These are phyloP conservation scores for Flaveria trinervia DNA, from an alignment of 129 eudicot genomes.

Conservation along the genomic window DNA sequence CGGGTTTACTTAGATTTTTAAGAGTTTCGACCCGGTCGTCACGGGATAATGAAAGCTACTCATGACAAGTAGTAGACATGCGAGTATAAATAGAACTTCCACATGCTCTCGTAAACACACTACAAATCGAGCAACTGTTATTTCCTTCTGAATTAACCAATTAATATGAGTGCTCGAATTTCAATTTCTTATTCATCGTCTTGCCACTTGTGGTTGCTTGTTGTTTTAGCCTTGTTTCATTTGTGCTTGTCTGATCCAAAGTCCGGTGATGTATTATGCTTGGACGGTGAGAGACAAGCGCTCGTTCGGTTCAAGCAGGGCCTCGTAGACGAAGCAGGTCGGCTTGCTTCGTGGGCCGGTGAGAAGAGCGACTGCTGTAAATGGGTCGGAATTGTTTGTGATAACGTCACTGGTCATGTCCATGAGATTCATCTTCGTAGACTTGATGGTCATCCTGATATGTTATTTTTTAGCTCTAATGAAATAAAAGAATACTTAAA, in stretches of 20 bases:
- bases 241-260: neutral
- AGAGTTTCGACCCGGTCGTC: neutral
- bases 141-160: neutral
- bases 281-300: constrained; percentile 22
- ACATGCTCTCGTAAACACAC: neutral
- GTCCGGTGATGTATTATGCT: constrained; percentile 11
- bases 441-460: neutral
- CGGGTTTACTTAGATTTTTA: neutral
- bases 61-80: neutral
- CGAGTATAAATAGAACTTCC: neutral
- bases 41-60: neutral
- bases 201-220: neutral
- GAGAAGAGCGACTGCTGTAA: constrained; percentile 13
- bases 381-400: constrained; percentile 28
- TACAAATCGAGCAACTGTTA: neutral
- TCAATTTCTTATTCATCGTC: neutral
- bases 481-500: neutral
- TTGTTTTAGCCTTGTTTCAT: neutral
- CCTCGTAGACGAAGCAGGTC: constrained; percentile 17
- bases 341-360: constrained; percentile 35
- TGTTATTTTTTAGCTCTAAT: neutral
- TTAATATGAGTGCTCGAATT: neutral
- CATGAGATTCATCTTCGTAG: neutral
- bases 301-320: constrained; percentile 30
- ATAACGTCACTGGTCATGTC: constrained; percentile 31